A percentile compares a stretch with the other conserved stretches of the same genome.
These are phyloP conservation scores for Cystobasidium slooffiae DNA, from an alignment of 1,284 basidiomycete genomes.

Conservation along the genomic window DNA sequence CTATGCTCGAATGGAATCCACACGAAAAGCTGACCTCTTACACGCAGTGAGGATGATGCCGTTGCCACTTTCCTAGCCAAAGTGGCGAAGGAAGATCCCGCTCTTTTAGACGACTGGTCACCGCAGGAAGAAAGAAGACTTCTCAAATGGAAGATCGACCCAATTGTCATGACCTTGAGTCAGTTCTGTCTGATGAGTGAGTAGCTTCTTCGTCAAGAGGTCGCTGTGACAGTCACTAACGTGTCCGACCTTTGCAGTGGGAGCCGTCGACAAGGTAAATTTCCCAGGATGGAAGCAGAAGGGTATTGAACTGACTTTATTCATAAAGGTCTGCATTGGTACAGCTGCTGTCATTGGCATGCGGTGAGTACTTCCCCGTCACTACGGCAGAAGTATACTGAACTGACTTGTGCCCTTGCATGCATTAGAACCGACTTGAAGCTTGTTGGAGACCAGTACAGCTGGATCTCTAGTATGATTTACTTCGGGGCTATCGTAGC, in stretches of 20 bases:
- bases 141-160: constrained; percentile 43
- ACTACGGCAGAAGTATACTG: not conserved
- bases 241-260: constrained; percentile 5
- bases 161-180: constrained; percentile 43
- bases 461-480: constrained; percentile 38
- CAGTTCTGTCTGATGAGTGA: constrained; percentile 39
- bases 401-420: not conserved
- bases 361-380: not conserved
- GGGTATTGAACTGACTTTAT: too few relatives aligned
- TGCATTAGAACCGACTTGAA: constrained; percentile 6
- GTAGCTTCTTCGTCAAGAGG: not conserved
- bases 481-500: constrained; percentile 41
- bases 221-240: not conserved
- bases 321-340: constrained; percentile 37
- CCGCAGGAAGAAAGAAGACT: constrained; percentile 35
- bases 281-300: too few relatives aligned
- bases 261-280: constrained; percentile 33
- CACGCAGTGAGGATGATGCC: constrained; percentile 27
- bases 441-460: constrained; percentile 40
- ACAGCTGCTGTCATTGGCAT: constrained; percentile 38
- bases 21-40: not conserved
- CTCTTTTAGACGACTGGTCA: constrained; percentile 33
- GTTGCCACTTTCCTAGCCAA: constrained; percentile 43
- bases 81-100: constrained; percentile 40
- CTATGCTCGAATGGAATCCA: not conserved